Percentiles rank a stretch among this genome's conserved stretches.
Evolutionary conservation across 2,329 filamentous ascomycete genomes (phyloP).

Genomic region (Chrysoporthe puriensis): DNA sequence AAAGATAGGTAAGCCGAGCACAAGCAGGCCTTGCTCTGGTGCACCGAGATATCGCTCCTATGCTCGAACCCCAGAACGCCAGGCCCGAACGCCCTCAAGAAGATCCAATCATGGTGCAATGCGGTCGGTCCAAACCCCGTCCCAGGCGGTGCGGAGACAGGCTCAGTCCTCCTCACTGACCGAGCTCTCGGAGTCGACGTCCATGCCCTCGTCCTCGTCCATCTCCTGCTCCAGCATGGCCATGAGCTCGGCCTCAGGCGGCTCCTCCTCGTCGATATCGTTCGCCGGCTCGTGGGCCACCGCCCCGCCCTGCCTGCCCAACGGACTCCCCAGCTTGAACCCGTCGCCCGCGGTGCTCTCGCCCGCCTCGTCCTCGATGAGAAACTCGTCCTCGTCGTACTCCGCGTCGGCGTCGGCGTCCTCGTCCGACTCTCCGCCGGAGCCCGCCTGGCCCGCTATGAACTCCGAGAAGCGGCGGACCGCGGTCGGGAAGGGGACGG

Average conservation of each 20-base stretch:
- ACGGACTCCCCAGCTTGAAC: constrained; percentile 59
- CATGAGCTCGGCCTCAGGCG: constrained; percentile 55
- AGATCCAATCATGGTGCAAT: not conserved
- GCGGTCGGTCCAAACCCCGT: not conserved
- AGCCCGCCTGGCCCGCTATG: constrained; percentile 44
- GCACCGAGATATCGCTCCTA: not conserved
- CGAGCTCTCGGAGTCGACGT: constrained; percentile 63
- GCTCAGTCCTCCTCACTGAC: constrained; percentile 67
- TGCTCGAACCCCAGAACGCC: not conserved
- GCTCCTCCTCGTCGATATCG: constrained; percentile 33
- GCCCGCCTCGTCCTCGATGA: constrained; percentile 46
- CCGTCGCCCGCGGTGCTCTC: constrained; percentile 42
- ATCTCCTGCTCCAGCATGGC: constrained; percentile 61
- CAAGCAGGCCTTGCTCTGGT: not conserved
- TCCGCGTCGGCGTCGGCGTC: constrained; percentile 49
- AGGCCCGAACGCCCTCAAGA: not conserved
- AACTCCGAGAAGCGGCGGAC: constrained; percentile 59
- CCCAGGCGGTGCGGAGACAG: not conserved
- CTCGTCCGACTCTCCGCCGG: constrained; percentile 45
- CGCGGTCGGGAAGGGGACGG: constrained; percentile 47
- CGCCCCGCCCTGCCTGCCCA: constrained; percentile 42
- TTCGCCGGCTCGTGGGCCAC: constrained; percentile 12
- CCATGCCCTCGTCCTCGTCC: constrained; percentile 38
- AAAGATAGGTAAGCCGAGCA: not conserved
- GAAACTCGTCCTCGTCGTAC: constrained; percentile 45